Conservation (phyloP, 2,329 filamentous ascomycete species). For the Talaromyces atroroseus region DNA sequence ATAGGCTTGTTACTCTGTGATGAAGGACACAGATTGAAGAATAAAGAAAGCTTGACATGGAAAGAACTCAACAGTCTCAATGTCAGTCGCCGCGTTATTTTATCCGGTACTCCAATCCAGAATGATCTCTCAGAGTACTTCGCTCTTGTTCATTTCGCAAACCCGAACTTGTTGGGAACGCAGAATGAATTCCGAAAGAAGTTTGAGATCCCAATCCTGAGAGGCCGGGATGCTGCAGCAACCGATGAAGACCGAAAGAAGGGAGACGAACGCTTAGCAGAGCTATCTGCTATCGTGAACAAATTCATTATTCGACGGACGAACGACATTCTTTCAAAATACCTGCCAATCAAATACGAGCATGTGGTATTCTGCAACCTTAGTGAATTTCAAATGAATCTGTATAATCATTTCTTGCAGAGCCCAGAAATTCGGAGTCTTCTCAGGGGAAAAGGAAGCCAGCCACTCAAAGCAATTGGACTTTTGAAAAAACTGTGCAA, state of each 20-base stretch:
- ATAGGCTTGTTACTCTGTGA: conserved; percentile 94
- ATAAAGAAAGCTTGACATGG: conserved; percentile 93
- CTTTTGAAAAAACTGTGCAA: conserved; percentile 98
- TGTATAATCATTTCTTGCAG: conserved; percentile 96
- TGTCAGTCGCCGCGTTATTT: conserved; percentile 83
- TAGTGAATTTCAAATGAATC: conserved; percentile 81
- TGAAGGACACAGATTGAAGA: conserved; percentile 94
- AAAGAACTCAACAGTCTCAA: conserved; percentile 84
- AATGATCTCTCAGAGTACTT: conserved; percentile 99
- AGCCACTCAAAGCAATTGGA: conserved; percentile 92
- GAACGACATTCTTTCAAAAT: conserved; percentile 97
- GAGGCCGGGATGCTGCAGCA: conserved; percentile 84
- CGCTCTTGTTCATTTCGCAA: conserved; percentile 90
- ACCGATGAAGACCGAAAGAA: conserved; percentile 74
- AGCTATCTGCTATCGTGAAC: conserved; percentile 81
- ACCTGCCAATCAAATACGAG: conserved; percentile 96
- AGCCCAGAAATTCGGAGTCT: conserved; percentile 92
- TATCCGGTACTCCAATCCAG: conserved; percentile 95
- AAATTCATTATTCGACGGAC: conserved; percentile 97
- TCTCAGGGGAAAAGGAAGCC: conserved; percentile 86
- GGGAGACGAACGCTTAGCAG: conserved; percentile 75
- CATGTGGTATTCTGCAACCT: conserved; percentile 98
- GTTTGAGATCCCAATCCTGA: conserved; percentile 86
- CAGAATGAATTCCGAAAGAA: conserved; percentile 87
- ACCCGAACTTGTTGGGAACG: conserved; percentile 84